Percentiles rank a stretch among this genome's conserved stretches.
Conservation (phyloP, 2,329 filamentous ascomycete species). For the Raffaelea albimanens region DNA sequence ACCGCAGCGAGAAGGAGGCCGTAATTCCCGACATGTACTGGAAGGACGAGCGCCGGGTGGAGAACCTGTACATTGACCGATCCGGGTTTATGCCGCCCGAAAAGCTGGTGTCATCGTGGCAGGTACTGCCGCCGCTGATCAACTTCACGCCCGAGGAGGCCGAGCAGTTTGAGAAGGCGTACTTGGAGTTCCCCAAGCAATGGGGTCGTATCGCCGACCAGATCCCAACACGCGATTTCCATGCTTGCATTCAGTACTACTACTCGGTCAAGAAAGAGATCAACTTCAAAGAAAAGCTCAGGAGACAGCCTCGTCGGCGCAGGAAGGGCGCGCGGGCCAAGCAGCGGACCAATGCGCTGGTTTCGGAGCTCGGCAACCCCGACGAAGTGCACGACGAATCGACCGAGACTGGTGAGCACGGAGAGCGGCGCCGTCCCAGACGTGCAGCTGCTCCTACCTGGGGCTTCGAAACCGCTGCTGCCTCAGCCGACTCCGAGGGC, state of each 20-base stretch:
- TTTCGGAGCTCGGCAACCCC: constrained; percentile 54
- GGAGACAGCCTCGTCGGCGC: constrained; percentile 50
- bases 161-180: constrained; percentile 62
- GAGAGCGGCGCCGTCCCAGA: constrained; percentile 50
- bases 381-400: constrained; percentile 48
- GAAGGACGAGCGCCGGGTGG: constrained; percentile 48
- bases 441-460: constrained; percentile 64
- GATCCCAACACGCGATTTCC: constrained; percentile 60
- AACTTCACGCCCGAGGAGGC: constrained; percentile 68
- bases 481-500: constrained; percentile 46
- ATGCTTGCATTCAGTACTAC: constrained; percentile 77
- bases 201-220: constrained; percentile 69
- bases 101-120: constrained; percentile 59
- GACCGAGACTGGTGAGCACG: constrained; percentile 48
- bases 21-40: constrained; percentile 62
- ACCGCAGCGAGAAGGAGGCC: constrained; percentile 69
- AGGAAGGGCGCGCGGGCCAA: constrained; percentile 48
- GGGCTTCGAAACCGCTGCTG: constrained; percentile 45
- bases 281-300: constrained; percentile 68
- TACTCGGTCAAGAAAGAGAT: constrained; percentile 69
- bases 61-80: constrained; percentile 52
- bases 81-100: constrained; percentile 57
- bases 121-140: constrained; percentile 62
- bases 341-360: constrained; percentile 52
- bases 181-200: constrained; percentile 69